A percentile compares a stretch with the other conserved stretches of the same genome.
These are phyloP conservation scores for Aciculosporium take DNA, from an alignment of 2,329 filamentous ascomycete genomes.

Conservation along the genomic window DNA sequence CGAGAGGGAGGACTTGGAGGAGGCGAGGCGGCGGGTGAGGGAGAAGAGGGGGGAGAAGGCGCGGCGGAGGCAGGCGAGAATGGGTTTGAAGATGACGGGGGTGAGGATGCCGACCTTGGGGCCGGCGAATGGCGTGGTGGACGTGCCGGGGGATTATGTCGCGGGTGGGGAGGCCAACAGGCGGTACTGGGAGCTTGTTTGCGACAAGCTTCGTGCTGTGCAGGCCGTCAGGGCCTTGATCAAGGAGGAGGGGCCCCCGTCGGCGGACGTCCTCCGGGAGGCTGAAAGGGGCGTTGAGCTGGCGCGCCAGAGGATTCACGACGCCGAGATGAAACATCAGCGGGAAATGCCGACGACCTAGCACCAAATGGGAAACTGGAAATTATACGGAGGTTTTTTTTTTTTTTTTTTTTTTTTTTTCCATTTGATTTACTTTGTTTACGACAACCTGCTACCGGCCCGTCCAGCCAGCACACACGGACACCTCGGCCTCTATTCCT, in stretches of 20 bases:
- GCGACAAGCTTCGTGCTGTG: slow-evolving; percentile 26
- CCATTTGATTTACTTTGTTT: neutral
- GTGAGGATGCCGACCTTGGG: slow-evolving; percentile 11
- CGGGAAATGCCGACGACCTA: slow-evolving; percentile 14
- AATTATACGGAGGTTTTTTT: neutral
- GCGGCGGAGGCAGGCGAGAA: slow-evolving; percentile 22
- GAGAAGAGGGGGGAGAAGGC: slow-evolving; percentile 28
- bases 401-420: neutral
- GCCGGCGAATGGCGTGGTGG: slow-evolving; percentile 20
- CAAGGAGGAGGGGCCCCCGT: slow-evolving; percentile 11
- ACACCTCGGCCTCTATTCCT: slow-evolving; percentile 7
- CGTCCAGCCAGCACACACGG: neutral
- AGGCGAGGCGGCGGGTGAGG: slow-evolving; percentile 22
- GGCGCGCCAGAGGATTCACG: slow-evolving; percentile 21
- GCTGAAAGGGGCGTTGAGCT: slow-evolving; percentile 17
- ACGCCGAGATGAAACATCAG: slow-evolving; percentile 23
- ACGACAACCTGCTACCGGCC: slow-evolving; percentile 5
- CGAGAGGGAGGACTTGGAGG: slow-evolving; percentile 24
- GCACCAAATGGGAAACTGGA: neutral
- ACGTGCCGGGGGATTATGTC: slow-evolving; percentile 23
- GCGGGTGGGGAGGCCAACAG: slow-evolving; percentile 17
- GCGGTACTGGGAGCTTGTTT: slow-evolving; percentile 26
- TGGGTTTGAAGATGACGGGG: slow-evolving; percentile 17
- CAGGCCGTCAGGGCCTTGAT: slow-evolving; percentile 21
- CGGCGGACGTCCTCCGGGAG: slow-evolving; percentile 14